These are phyloP conservation scores for Aureobasidium uvarum DNA, from an alignment of 2,329 filamentous ascomycete species.

Conservation along the genomic window DNA sequence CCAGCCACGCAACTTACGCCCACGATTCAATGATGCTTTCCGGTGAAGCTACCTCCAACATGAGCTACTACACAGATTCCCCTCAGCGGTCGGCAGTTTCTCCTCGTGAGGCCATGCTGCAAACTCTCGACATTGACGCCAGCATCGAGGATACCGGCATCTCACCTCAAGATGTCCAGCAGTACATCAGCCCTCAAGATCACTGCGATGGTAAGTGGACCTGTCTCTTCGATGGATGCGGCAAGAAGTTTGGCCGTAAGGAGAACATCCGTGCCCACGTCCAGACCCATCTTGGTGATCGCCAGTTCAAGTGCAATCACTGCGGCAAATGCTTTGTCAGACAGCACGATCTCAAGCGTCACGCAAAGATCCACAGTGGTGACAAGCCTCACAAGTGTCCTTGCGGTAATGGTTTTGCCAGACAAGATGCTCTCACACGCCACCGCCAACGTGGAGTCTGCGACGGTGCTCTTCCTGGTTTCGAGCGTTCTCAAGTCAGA, in stretches of 20 bases:
- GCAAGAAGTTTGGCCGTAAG: conserved; percentile 90
- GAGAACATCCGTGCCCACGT: conserved; percentile 99
- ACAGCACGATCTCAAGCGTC: conserved; percentile 94
- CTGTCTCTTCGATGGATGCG: conserved; percentile 64
- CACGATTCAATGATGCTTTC: conserved; percentile 28
- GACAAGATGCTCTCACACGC: conserved; percentile 90
- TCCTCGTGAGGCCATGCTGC: conserved; percentile 46
- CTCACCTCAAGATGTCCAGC: conserved; percentile 68
- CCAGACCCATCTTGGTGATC: conserved; percentile 94
- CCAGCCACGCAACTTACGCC: conserved; percentile 34
- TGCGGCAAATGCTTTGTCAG: conserved; percentile 96
- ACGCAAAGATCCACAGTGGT: conserved; percentile 95
- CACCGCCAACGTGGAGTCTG: conserved; percentile 97
- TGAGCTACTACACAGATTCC: conserved; percentile 29
- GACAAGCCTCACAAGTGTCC: conserved; percentile 94
- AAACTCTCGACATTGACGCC: conserved; percentile 56
- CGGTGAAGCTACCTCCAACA: conserved; percentile 30
- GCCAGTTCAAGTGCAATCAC: conserved; percentile 89
- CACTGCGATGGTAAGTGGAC: conserved; percentile 47
- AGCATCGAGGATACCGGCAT: conserved; percentile 76
- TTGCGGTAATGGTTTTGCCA: conserved; percentile 90
- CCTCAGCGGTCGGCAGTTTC: conserved; percentile 32
- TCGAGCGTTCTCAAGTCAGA: conserved; percentile 55
- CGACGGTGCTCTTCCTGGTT: conserved; percentile 85
- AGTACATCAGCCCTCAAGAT: conserved; percentile 50